phyloP scores from a whole-genome alignment of 306 rosid species.

The Prunus dulcis region DNA sequence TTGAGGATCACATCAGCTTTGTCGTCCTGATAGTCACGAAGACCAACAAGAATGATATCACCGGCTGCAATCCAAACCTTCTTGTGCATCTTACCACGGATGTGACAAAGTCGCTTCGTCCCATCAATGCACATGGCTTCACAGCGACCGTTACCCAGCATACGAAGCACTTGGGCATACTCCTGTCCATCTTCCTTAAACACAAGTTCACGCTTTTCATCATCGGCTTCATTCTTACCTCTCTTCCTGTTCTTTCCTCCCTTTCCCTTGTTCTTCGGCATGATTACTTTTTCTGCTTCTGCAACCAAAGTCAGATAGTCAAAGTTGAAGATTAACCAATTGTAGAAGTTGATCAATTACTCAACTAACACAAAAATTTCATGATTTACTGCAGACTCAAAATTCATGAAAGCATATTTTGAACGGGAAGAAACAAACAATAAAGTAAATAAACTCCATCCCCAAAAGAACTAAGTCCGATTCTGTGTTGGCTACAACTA shows the following conservation, averaged over 20 bases:
- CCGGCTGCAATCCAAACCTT: conserved; percentile 58
- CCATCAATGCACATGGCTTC: conserved; percentile 45
- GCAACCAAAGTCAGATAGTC: conserved; percentile 2
- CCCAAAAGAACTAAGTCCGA: neutral
- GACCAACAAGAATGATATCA: conserved; percentile 45
- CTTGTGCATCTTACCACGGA: conserved; percentile 49
- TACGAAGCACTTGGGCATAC: conserved; percentile 46
- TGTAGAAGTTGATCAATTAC: neutral
- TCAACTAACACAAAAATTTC: neutral
- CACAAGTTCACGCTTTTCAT: conserved; percentile 48
- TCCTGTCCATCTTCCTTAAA: conserved; percentile 53
- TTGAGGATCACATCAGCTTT: conserved; percentile 51
- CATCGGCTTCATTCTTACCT: conserved; percentile 52
- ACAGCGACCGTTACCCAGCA: conserved; percentile 44
- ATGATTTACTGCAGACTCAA: neutral
- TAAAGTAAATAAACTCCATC: neutral
- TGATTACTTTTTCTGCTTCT: conserved; percentile 15
- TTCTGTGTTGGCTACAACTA: neutral
- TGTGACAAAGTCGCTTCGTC: conserved; percentile 43
- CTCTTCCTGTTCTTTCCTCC: conserved; percentile 55
- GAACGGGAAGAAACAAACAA: neutral
- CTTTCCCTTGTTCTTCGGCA: conserved; percentile 57
- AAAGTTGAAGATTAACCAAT: neutral
- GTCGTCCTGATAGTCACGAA: conserved; percentile 50
- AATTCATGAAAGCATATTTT: neutral